These are phyloP conservation scores for Selaginella moellendorffii DNA, from an alignment of 75 land plant species.

Conservation along the genomic window DNA sequence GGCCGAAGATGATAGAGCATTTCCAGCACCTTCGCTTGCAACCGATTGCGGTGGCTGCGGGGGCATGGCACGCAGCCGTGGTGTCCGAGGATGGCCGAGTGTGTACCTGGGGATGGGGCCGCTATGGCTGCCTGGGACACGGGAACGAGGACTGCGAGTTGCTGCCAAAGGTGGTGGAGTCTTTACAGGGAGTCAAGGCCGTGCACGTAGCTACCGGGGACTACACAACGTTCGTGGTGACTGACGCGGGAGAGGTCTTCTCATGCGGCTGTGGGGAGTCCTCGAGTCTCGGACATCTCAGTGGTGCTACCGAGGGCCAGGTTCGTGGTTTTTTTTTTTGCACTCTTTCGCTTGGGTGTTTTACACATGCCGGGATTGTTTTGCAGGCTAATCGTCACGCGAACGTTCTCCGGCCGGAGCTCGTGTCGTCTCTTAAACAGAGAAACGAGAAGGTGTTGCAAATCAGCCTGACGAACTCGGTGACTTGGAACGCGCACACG, in stretches of 20 bases:
- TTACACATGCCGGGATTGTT: neutral
- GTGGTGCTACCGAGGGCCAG: conserved; percentile 40
- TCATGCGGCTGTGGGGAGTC: conserved; percentile 87
- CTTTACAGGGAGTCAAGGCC: conserved; percentile 51
- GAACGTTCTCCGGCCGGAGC: conserved; percentile 51
- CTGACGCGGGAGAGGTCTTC: conserved; percentile 66
- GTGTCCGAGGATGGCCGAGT: conserved; percentile 72
- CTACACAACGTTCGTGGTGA: conserved; percentile 75
- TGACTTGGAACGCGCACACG: conserved; percentile 85
- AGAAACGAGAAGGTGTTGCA: conserved; percentile 50
- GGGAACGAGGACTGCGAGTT: conserved; percentile 76
- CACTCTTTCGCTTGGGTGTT: too few species aligned
- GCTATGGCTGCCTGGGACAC: conserved; percentile 81
- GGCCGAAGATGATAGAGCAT: conserved; percentile 56
- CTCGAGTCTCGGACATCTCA: conserved; percentile 56
- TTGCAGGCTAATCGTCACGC: conserved; percentile 47
- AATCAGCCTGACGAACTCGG: conserved; percentile 74
- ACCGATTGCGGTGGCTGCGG: conserved; percentile 67
- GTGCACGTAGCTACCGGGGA: conserved; percentile 86
- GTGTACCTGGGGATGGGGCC: conserved; percentile 95
- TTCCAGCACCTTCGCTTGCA: conserved; percentile 49
- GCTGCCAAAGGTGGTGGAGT: conserved; percentile 64
- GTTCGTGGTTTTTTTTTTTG: conserved; percentile 15
- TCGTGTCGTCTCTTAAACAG: conserved; percentile 53
- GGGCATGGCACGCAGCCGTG: conserved; percentile 95